Evolutionary conservation across 768 basidiomycete species (phyloP), one percentile per base, ranked within the genome.

Genomic region (Coprinellus micaceus): DNA sequence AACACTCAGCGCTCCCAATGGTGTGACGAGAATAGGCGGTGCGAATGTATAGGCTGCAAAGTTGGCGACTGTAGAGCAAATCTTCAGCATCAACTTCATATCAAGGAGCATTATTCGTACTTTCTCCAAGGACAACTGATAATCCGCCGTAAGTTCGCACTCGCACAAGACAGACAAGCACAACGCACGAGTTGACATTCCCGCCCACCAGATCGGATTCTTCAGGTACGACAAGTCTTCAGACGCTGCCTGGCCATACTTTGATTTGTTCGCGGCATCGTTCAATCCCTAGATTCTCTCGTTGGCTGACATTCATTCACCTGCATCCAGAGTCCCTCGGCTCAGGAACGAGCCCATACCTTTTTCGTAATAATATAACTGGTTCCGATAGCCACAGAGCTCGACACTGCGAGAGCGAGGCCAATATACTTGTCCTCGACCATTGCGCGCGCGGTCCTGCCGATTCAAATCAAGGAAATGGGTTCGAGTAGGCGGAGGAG

Each of bases 341-440:
- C 40, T 17, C n/a, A n/a, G n/a, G n/a, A 15, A 22, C 4, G n/a
- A 30, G 12, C 25, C 43, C 52, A 22, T 61, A 90, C 96, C 88
- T 97, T 98, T 83, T 99, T 99, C 17, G 96, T 99, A 68, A 99
- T 96, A 67, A 99, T 97, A 70, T 94, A 97, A 71, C 94, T 96
- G 37, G 89, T 91, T 49, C 97, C 96, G 62, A 98, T 98, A 57
- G 89, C 86, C 24, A 91, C 66, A 12, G 91, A 89, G 62, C 92
- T 84, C 19, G 86, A 85, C 48, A 98, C 73, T 52, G 97, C 95
- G 54, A 99, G 83, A 24, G 84, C 81, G 52, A 99, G 82, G 29
- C 97, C 97, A 48, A 98, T 92, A 69, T 94, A 96, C 76, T 94
- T 97, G 75, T 97, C 96, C 64, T 97, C 92, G 24, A 93, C 75